Percentiles rank a stretch among this genome's conserved stretches.
Conservation (phyloP, 495 filamentous ascomycete genomes). For the Daldinia concentrica region DNA sequence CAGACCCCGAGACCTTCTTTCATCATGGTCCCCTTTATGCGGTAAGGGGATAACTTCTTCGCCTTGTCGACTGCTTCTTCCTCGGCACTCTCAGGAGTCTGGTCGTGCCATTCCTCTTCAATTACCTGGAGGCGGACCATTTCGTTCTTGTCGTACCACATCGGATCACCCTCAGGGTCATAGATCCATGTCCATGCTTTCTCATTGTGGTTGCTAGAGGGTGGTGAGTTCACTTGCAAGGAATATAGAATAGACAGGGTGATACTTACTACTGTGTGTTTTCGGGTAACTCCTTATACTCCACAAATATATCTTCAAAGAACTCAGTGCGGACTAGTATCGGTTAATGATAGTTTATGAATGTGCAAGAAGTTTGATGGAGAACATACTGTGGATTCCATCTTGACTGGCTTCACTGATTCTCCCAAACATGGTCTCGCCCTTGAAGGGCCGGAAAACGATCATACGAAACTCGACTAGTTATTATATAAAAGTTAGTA, state of each 20-base stretch:
- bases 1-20: slow-evolving; percentile 61
- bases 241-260: background rate
- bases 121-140: slow-evolving; percentile 85
- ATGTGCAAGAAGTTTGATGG: background rate
- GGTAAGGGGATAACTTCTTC: slow-evolving; percentile 68
- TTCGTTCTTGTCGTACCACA: slow-evolving; percentile 90
- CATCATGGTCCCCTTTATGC: slow-evolving; percentile 69
- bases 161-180: slow-evolving; percentile 67
- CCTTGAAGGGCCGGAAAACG: slow-evolving; percentile 95
- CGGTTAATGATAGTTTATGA: slow-evolving; percentile 5
- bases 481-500: slow-evolving; percentile 10
- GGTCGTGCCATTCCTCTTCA: slow-evolving; percentile 86
- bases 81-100: slow-evolving; percentile 74
- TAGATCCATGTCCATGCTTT: slow-evolving; percentile 83
- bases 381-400: slow-evolving; percentile 76
- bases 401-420: slow-evolving; percentile 74
- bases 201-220: slow-evolving; percentile 69
- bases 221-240: slow-evolving; percentile 21
- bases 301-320: slow-evolving; percentile 88
- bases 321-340: slow-evolving; percentile 82
- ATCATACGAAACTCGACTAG: slow-evolving; percentile 93
- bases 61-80: slow-evolving; percentile 60
- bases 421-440: slow-evolving; percentile 83
- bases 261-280: slow-evolving; percentile 74
- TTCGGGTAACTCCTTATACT: slow-evolving; percentile 72